Evolutionary conservation across 2,329 filamentous ascomycete genomes (phyloP).

Genomic region (Fusarium keratoplasticum): DNA sequence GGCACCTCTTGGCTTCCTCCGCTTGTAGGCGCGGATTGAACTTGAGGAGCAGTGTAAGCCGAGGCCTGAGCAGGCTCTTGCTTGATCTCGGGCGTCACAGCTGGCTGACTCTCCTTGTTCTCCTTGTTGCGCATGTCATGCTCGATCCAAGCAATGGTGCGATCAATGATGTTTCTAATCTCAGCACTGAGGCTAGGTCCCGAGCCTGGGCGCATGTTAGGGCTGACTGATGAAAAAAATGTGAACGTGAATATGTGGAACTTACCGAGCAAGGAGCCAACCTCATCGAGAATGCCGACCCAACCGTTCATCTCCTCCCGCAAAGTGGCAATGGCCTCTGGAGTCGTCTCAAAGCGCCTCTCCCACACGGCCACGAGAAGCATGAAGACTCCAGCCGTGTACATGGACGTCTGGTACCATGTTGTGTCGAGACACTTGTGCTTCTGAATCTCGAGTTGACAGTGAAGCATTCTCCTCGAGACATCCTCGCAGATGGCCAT

Average conservation of each 20-base stretch:
- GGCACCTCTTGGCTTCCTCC: slow-evolving; percentile 35
- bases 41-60: slow-evolving; percentile 27
- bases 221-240: neutral
- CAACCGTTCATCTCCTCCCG: slow-evolving; percentile 76
- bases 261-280: slow-evolving; percentile 74
- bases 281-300: slow-evolving; percentile 75
- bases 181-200: slow-evolving; percentile 58
- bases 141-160: slow-evolving; percentile 65
- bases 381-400: slow-evolving; percentile 79
- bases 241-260: slow-evolving; percentile 21
- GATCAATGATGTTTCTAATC: slow-evolving; percentile 61
- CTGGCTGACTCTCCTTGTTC: slow-evolving; percentile 23
- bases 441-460: slow-evolving; percentile 68
- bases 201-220: slow-evolving; percentile 52
- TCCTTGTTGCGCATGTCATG: slow-evolving; percentile 58
- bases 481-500: slow-evolving; percentile 75
- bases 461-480: slow-evolving; percentile 71
- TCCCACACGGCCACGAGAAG: slow-evolving; percentile 77
- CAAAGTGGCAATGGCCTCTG: slow-evolving; percentile 69
- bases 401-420: slow-evolving; percentile 80
- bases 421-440: slow-evolving; percentile 80
- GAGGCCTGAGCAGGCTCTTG: slow-evolving; percentile 50
- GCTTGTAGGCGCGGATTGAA: slow-evolving; percentile 16
- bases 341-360: slow-evolving; percentile 69
- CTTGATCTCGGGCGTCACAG: slow-evolving; percentile 48